These are phyloP conservation scores for Hortaea werneckii DNA, from an alignment of 2,329 filamentous ascomycete genomes.

Conservation along the genomic window DNA sequence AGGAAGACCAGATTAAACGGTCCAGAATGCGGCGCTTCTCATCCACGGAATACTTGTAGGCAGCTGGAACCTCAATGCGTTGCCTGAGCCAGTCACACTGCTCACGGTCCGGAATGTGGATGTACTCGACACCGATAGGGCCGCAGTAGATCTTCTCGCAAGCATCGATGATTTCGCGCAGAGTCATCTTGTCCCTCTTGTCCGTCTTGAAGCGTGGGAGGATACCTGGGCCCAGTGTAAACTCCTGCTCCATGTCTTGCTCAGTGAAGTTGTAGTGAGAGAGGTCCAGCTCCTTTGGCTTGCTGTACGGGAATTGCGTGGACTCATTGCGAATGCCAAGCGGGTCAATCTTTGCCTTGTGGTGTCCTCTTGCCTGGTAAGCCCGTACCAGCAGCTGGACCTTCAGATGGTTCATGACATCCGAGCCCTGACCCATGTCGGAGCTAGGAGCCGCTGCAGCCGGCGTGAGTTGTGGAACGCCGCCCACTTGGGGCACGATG, in stretches of 20 bases:
- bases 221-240: slow-evolving; percentile 86
- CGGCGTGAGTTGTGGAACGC: slow-evolving; percentile 62
- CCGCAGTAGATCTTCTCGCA: slow-evolving; percentile 97
- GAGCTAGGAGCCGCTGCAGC: slow-evolving; percentile 56
- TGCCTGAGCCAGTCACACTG: slow-evolving; percentile 98
- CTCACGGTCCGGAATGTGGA: slow-evolving; percentile 93
- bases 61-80: slow-evolving; percentile 83
- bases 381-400: slow-evolving; percentile 94
- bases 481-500: slow-evolving; percentile 71
- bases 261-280: slow-evolving; percentile 94
- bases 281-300: slow-evolving; percentile 84
- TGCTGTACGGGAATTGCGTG: slow-evolving; percentile 72
- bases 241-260: slow-evolving; percentile 85
- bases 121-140: slow-evolving; percentile 96
- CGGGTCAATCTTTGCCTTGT: slow-evolving; percentile 96
- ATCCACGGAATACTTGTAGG: slow-evolving; percentile 95
- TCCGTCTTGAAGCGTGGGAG: slow-evolving; percentile 86
- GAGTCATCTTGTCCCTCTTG: slow-evolving; percentile 85
- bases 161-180: slow-evolving; percentile 83
- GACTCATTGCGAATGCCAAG: slow-evolving; percentile 84
- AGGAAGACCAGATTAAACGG: slow-evolving; percentile 95
- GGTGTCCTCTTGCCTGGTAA: slow-evolving; percentile 94
- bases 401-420: slow-evolving; percentile 93
- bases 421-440: slow-evolving; percentile 58
- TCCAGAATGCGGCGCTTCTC: slow-evolving; percentile 98